Percentiles rank a stretch among this genome's conserved stretches.
phyloP scores from a whole-genome alignment of 257 asterid species.

The Solanum sitiens region DNA sequence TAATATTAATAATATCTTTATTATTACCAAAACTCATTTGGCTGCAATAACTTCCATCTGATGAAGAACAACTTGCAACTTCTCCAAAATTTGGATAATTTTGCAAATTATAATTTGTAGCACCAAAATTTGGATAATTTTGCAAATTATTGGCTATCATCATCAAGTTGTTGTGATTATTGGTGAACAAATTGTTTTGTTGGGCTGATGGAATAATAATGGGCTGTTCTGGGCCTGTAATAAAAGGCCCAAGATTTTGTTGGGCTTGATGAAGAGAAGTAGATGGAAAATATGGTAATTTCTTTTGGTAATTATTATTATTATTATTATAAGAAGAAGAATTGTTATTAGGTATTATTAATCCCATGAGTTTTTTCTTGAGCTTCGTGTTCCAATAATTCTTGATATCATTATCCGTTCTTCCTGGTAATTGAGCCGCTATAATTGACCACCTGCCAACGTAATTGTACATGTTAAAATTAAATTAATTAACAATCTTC shows the following conservation, averaged over 20 bases:
- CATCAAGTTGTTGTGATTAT: conserved; percentile 1
- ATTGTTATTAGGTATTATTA: background rate
- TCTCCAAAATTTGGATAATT: conserved; percentile 3
- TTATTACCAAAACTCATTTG: conserved; percentile 27
- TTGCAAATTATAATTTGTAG: background rate
- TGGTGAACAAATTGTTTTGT: conserved; percentile 9
- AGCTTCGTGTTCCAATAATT: conserved; percentile 91
- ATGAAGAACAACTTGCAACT: conserved; percentile 49
- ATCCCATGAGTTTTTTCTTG: conserved; percentile 65
- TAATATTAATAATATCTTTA: conserved; percentile 36
- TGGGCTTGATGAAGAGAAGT: conserved; percentile 9
- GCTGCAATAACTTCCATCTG: conserved; percentile 43
- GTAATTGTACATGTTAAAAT: background rate
- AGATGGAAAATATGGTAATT: conserved; percentile 15
- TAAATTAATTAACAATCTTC: background rate
- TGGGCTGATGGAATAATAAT: conserved; percentile 21
- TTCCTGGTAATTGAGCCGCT: conserved; percentile 69
- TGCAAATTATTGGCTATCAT: background rate
- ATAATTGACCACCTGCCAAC: conserved; percentile 65
- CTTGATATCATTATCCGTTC: conserved; percentile 82
- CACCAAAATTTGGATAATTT: conserved; percentile 5
- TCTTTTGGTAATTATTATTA: conserved; percentile 3
- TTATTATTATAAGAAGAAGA: background rate
- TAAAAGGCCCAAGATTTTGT: background rate
- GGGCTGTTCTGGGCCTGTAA: conserved; percentile 6